Conservation (phyloP, 2,329 filamentous ascomycete genomes). For the Bipolaris cookei region DNA sequence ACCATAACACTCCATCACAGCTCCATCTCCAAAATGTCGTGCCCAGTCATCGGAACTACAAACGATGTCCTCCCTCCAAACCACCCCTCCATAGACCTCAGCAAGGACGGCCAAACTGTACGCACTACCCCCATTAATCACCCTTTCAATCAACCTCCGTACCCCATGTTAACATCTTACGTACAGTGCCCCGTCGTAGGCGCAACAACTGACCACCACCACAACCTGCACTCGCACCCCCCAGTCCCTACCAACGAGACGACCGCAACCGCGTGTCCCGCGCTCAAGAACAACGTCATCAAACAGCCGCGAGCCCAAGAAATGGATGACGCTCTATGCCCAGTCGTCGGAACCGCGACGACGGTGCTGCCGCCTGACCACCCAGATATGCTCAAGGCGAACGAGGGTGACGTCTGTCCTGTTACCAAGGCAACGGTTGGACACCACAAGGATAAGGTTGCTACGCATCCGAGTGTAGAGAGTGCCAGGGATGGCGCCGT, state of each 20-base stretch:
- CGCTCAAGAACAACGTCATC: slow-evolving; percentile 49
- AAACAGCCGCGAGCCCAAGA: slow-evolving; percentile 45
- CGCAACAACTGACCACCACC: slow-evolving; percentile 55
- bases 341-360: slow-evolving; percentile 53
- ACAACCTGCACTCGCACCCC: slow-evolving; percentile 53
- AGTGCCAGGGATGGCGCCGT: slow-evolving; percentile 47
- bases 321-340: slow-evolving; percentile 54
- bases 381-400: slow-evolving; percentile 48
- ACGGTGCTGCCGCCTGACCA: slow-evolving; percentile 53
- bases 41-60: slow-evolving; percentile 52
- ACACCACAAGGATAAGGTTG: slow-evolving; percentile 54
- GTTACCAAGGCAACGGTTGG: slow-evolving; percentile 54
- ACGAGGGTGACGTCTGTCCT: slow-evolving; percentile 50
- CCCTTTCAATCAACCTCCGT: too few species aligned
- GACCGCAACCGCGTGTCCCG: slow-evolving; percentile 51
- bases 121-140: not conserved
- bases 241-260: slow-evolving; percentile 38
- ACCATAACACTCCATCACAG: not conserved
- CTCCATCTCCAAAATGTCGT: slow-evolving; percentile 27
- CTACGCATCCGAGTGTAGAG: slow-evolving; percentile 50
- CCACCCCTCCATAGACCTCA: slow-evolving; percentile 50
- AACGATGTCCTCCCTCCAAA: slow-evolving; percentile 54
- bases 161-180: not conserved
- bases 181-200: slow-evolving; percentile 53
- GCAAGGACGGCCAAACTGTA: slow-evolving; percentile 48